phyloP scores from a whole-genome alignment of 1,284 basidiomycete species.

The Malassezia vespertilionis region DNA sequence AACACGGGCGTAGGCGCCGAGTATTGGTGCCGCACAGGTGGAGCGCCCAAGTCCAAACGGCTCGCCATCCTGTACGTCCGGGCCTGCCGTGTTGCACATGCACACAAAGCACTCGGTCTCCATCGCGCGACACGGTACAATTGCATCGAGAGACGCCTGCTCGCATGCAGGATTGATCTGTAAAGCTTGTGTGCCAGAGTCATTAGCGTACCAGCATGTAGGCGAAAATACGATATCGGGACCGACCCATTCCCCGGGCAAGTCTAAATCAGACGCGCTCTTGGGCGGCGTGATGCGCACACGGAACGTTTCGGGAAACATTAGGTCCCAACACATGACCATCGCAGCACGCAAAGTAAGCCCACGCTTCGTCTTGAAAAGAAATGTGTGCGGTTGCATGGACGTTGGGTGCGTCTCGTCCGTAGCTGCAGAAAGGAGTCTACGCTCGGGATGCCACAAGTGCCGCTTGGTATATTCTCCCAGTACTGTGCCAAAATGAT shows the following conservation, averaged over 20 bases:
- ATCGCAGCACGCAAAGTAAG: slow-evolving; percentile 26
- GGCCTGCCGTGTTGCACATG: slow-evolving; percentile 43
- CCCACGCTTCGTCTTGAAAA: slow-evolving; percentile 34
- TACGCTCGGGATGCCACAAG: slow-evolving; percentile 43
- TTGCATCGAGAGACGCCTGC: slow-evolving; percentile 26
- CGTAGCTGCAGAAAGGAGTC: slow-evolving; percentile 24
- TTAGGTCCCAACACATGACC: slow-evolving; percentile 44
- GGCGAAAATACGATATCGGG: slow-evolving; percentile 43
- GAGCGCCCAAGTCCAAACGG: slow-evolving; percentile 34
- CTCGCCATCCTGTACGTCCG: slow-evolving; percentile 1
- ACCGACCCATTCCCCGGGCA: slow-evolving; percentile 19
- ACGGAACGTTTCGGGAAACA: slow-evolving; percentile 35
- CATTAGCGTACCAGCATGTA: slow-evolving; percentile 44
- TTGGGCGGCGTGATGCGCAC: slow-evolving; percentile 22
- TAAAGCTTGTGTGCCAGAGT: slow-evolving; percentile 31
- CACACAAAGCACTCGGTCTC: slow-evolving; percentile 35
- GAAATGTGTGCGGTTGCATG: slow-evolving; percentile 24
- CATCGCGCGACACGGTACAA: slow-evolving; percentile 30
- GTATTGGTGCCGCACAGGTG: slow-evolving; percentile 32
- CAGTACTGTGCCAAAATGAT: slow-evolving; percentile 21
- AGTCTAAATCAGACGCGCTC: slow-evolving; percentile 10
- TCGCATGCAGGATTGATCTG: slow-evolving; percentile 32
- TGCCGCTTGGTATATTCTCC: slow-evolving; percentile 42
- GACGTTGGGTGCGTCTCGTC: slow-evolving; percentile 26
- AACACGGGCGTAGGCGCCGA: slow-evolving; percentile 26